These are phyloP conservation scores for Bromus sterilis DNA, from an alignment of 176 grass and related monocot genomes.

Conservation along the genomic window DNA sequence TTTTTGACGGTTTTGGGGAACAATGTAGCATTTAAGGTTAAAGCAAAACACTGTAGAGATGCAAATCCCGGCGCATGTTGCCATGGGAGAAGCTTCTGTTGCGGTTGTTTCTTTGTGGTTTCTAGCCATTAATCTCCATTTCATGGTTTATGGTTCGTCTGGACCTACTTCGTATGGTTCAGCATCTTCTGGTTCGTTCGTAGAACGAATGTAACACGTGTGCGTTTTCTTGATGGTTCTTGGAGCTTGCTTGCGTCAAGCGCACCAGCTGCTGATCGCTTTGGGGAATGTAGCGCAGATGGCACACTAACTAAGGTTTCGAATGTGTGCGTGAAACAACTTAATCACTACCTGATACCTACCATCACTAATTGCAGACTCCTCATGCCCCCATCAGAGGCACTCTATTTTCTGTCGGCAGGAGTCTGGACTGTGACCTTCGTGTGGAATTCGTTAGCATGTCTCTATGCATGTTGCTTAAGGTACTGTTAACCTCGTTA, in stretches of 20 bases:
- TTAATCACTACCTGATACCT: slow-evolving; percentile 1
- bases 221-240: background rate
- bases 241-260: slow-evolving; percentile 4
- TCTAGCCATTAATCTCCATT: too few species aligned
- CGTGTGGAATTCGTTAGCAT: slow-evolving; percentile 34
- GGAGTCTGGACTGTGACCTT: slow-evolving; percentile 25
- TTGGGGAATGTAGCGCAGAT: background rate
- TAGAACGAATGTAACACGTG: background rate
- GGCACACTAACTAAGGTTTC: background rate
- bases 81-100: too few species aligned
- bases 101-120: too few species aligned
- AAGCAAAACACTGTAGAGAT: background rate
- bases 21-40: background rate
- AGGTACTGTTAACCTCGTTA: slow-evolving; percentile 33
- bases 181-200: background rate
- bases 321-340: background rate
- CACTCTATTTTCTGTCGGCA: slow-evolving; percentile 30
- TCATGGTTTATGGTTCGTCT: too few species aligned
- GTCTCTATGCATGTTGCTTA: slow-evolving; percentile 45
- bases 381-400: slow-evolving; percentile 28
- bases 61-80: too few species aligned
- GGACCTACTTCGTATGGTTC: background rate
- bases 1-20: background rate
- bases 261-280: background rate
- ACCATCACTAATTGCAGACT: slow-evolving; percentile 35